Percentiles rank a stretch among this genome's conserved stretches.
Evolutionary conservation across 208 protist genomes (phyloP).

Genomic region (Leishmania gerbilli): DNA sequence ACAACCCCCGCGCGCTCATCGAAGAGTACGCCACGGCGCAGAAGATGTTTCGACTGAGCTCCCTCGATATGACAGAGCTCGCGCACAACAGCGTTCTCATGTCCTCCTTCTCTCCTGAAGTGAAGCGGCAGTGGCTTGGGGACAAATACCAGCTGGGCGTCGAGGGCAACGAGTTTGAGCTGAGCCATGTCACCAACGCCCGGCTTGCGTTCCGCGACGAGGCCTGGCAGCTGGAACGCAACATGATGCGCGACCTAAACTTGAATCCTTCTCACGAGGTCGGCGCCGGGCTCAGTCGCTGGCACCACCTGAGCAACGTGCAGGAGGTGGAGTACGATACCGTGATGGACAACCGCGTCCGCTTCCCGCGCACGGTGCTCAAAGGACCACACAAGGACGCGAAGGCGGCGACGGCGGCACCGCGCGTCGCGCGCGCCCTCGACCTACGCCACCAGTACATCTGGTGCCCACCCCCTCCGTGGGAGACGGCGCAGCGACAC

Average conservation of each 20-base stretch:
- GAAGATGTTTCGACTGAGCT: constrained; percentile 84
- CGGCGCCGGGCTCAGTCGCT: constrained; percentile 58
- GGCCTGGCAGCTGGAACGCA: constrained; percentile 77
- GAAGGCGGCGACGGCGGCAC: constrained; percentile 44
- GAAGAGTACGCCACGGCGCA: constrained; percentile 92
- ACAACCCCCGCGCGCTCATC: constrained; percentile 68
- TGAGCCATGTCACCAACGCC: constrained; percentile 84
- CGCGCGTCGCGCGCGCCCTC: constrained; percentile 62
- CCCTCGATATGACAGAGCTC: constrained; percentile 90
- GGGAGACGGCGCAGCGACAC: constrained; percentile 61
- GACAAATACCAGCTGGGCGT: constrained; percentile 61
- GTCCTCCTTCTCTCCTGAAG: constrained; percentile 72
- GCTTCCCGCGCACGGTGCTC: constrained; percentile 89
- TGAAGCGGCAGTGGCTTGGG: constrained; percentile 86
- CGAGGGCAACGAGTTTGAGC: constrained; percentile 74
- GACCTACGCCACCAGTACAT: constrained; percentile 83
- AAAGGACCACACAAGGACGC: constrained; percentile 55
- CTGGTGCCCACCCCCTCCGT: constrained; percentile 76
- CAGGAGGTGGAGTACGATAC: constrained; percentile 88
- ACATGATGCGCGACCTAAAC: constrained; percentile 81
- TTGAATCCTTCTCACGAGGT: constrained; percentile 52
- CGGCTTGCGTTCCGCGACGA: constrained; percentile 88
- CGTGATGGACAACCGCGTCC: constrained; percentile 80
- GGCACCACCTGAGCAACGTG: constrained; percentile 83
- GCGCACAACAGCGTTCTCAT: constrained; percentile 89